Evolutionary conservation across 2,329 filamentous ascomycete species (phyloP).

Genomic region (Fusarium incarnatum): DNA sequence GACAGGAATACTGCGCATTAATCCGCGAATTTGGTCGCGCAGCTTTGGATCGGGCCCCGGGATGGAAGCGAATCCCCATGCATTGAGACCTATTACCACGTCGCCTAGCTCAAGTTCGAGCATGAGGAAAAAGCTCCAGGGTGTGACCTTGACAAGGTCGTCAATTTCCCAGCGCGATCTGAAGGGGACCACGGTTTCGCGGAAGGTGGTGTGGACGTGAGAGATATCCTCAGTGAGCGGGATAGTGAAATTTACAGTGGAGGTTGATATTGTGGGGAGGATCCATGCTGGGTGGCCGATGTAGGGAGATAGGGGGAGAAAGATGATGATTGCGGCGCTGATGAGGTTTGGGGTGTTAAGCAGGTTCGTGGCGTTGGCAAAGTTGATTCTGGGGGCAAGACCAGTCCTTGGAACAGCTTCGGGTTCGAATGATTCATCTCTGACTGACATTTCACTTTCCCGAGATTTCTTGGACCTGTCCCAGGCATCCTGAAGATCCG

Average conservation of each 20-base stretch:
- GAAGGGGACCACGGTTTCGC: background rate
- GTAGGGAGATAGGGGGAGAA: background rate
- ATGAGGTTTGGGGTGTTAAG: too few species aligned
- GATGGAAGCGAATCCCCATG: background rate
- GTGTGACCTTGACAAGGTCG: background rate
- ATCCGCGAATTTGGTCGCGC: background rate
- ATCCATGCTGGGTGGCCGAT: background rate
- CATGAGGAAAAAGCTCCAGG: background rate
- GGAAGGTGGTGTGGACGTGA: background rate
- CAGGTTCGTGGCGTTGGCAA: background rate
- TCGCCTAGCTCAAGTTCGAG: background rate
- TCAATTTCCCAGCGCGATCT: background rate
- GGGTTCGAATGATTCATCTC: background rate
- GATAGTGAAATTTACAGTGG: background rate
- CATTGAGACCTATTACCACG: fast-evolving
- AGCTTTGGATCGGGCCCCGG: background rate
- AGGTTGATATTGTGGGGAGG: background rate
- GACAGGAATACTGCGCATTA: background rate
- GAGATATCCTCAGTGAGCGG: background rate
- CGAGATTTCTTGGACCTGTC: too few species aligned
- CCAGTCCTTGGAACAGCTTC: background rate
- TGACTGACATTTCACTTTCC: too few species aligned
- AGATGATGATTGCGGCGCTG: background rate
- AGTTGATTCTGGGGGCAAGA: background rate
- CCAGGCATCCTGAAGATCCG: background rate